These are phyloP conservation scores for Galium porrigens DNA, from an alignment of 305 asterid species.

Conservation along the genomic window DNA sequence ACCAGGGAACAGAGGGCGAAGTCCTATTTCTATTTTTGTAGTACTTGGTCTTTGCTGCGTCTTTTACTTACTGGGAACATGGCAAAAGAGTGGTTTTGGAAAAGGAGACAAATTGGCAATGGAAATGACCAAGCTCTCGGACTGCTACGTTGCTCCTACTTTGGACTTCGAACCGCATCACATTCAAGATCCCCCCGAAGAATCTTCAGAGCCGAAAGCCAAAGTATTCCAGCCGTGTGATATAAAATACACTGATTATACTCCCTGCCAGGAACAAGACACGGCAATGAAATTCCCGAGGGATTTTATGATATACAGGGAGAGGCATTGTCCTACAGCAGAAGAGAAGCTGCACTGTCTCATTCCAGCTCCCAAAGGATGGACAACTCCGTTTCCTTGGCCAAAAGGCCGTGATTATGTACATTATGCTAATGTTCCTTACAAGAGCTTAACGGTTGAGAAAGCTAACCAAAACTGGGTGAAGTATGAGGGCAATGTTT, in stretches of 20 bases:
- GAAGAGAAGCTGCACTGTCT: slow-evolving; percentile 63
- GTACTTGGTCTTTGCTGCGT: slow-evolving; percentile 63
- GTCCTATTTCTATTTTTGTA: slow-evolving; percentile 46
- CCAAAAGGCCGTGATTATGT: slow-evolving; percentile 90
- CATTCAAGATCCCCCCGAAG: slow-evolving; percentile 37
- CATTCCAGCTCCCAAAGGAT: slow-evolving; percentile 77
- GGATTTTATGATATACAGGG: slow-evolving; percentile 74
- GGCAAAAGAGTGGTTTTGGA: slow-evolving; percentile 86
- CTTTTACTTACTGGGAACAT: slow-evolving; percentile 62
- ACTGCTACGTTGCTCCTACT: slow-evolving; percentile 43
- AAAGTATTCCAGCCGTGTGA: slow-evolving; percentile 57
- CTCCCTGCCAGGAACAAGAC: slow-evolving; percentile 94
- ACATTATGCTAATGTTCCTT: slow-evolving; percentile 69
- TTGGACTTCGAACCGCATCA: slow-evolving; percentile 74
- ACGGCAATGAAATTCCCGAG: slow-evolving; percentile 84
- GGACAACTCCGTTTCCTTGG: slow-evolving; percentile 76
- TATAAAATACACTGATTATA: slow-evolving; percentile 43
- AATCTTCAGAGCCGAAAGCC: slow-evolving; percentile 46
- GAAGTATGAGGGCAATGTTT: slow-evolving; percentile 63
- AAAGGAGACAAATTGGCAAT: slow-evolving; percentile 58
- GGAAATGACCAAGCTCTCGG: slow-evolving; percentile 42
- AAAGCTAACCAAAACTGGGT: slow-evolving; percentile 85
- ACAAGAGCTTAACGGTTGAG: slow-evolving; percentile 81
- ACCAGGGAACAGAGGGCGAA: slow-evolving; percentile 39
- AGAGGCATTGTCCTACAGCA: slow-evolving; percentile 77